A percentile compares a stretch with the other conserved stretches of the same genome.
phyloP scores from a whole-genome alignment of 805 yeast genomes.

The Debaryomyces tyrocola region DNA sequence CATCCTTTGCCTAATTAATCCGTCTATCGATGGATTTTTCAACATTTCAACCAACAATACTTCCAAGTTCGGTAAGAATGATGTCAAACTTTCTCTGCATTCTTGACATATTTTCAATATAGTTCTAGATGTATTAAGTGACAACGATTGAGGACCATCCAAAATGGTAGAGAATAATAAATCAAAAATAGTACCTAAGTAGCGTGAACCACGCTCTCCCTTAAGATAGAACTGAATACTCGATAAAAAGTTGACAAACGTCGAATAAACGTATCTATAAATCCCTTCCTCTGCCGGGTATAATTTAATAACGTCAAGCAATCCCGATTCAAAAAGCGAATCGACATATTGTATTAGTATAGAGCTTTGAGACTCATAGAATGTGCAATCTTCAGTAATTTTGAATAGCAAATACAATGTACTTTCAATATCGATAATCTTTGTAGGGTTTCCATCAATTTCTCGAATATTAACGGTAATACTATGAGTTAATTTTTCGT shows the following conservation, averaged over 20 bases:
- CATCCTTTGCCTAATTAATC: slow-evolving; percentile 57
- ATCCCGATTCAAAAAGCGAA: slow-evolving; percentile 20
- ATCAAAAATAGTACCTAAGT: slow-evolving; percentile 52
- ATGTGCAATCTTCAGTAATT: slow-evolving; percentile 53
- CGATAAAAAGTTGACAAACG: slow-evolving; percentile 59
- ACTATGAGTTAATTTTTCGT: slow-evolving; percentile 40
- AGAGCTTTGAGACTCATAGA: slow-evolving; percentile 34
- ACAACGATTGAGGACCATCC: slow-evolving; percentile 26
- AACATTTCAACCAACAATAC: slow-evolving; percentile 48
- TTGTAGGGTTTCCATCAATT: slow-evolving; percentile 3
- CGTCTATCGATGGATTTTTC: slow-evolving; percentile 34
- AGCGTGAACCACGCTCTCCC: slow-evolving; percentile 40
- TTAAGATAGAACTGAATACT: slow-evolving; percentile 61
- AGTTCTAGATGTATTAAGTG: slow-evolving; percentile 47
- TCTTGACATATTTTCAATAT: slow-evolving; percentile 58
- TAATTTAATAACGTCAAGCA: slow-evolving; percentile 18
- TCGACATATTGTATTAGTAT: slow-evolving; percentile 25
- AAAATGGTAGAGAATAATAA: slow-evolving; percentile 49
- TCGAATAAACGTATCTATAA: slow-evolving; percentile 23
- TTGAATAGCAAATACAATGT: slow-evolving; percentile 59
- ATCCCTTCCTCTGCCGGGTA: slow-evolving; percentile 6
- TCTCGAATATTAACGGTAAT: slow-evolving; percentile 23
- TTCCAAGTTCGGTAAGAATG: slow-evolving; percentile 50
- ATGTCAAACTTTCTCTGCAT: slow-evolving; percentile 43
- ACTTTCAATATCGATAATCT: slow-evolving; percentile 53